Conservation (phyloP, 2,329 filamentous ascomycete species). For the Nothopassalora personata region DNA sequence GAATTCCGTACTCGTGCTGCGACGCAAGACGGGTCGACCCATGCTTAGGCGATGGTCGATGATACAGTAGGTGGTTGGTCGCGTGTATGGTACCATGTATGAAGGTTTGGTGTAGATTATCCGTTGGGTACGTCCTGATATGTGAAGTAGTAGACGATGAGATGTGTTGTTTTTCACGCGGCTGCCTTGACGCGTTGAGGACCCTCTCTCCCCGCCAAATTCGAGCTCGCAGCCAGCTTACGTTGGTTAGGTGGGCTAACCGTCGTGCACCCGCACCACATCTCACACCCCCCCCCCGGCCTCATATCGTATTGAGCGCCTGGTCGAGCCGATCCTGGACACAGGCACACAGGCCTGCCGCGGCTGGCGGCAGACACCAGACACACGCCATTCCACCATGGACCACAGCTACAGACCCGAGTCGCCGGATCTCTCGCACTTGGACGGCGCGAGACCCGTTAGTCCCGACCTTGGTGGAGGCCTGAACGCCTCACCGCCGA, state of each 20-base stretch:
- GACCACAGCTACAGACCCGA: slow-evolving; percentile 19
- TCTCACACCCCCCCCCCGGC: neutral
- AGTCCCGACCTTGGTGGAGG: slow-evolving; percentile 13
- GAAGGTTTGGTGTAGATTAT: too few relatives aligned
- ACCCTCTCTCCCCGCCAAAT: neutral
- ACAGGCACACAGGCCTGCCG: too few relatives aligned
- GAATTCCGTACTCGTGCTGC: too few relatives aligned
- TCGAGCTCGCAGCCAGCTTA: neutral
- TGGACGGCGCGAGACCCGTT: slow-evolving; percentile 21
- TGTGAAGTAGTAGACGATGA: neutral
- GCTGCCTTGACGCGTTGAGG: neutral
- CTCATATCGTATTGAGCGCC: neutral
- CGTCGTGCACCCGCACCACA: neutral
- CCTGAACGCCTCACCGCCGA: slow-evolving; percentile 1
- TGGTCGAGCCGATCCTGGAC: neutral
- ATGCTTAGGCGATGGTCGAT: too few relatives aligned
- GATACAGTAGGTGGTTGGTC: too few relatives aligned
- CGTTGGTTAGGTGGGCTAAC: neutral
- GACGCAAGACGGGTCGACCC: too few relatives aligned
- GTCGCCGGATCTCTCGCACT: slow-evolving; percentile 19
- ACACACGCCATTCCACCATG: slow-evolving; percentile 2
- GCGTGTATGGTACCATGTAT: too few relatives aligned
- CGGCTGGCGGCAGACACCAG: neutral
- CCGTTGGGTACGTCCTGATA: too few relatives aligned
- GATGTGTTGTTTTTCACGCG: neutral